Evolutionary conservation across 768 basidiomycete species (phyloP).

Genomic region (Boletus bicolor): DNA sequence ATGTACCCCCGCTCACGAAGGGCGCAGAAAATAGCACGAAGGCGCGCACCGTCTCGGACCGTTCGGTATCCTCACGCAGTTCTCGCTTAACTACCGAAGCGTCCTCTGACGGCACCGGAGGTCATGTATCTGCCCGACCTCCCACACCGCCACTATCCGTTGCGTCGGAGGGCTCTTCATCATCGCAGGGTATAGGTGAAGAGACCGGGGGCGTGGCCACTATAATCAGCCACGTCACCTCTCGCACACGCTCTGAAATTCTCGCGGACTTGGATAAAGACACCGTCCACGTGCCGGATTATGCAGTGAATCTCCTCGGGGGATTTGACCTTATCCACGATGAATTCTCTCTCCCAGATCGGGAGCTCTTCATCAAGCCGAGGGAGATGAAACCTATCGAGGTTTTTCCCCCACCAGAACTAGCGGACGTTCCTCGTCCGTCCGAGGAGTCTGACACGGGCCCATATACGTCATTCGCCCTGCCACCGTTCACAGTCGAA

Average conservation of each 20-base stretch:
- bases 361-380: constrained; percentile 28
- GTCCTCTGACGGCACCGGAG: constrained; percentile 22
- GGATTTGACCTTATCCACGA: constrained; percentile 39
- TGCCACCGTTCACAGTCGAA: constrained; percentile 26
- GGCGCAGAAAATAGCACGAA: constrained; percentile 16
- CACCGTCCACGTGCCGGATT: constrained; percentile 40
- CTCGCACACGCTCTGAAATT: constrained; percentile 38
- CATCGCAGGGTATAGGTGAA: constrained; percentile 20
- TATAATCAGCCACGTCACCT: constrained; percentile 33
- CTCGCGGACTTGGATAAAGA: constrained; percentile 34
- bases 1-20: constrained; percentile 15
- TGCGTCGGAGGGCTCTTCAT: constrained; percentile 24
- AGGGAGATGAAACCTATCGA: constrained; percentile 31
- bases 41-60: constrained; percentile 15
- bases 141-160: constrained; percentile 30
- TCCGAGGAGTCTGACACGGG: constrained; percentile 35
- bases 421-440: constrained; percentile 15
- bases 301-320: constrained; percentile 43
- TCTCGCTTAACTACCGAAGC: constrained; percentile 25
- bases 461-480: constrained; percentile 31
- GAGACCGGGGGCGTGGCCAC: constrained; percentile 33
- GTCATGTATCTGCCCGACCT: constrained; percentile 24
- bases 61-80: constrained; percentile 16
- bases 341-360: constrained; percentile 32
- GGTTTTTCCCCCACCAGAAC: constrained; percentile 25